These are phyloP conservation scores for Letharia columbiana DNA, from an alignment of 495 filamentous ascomycete genomes.

Conservation along the genomic window DNA sequence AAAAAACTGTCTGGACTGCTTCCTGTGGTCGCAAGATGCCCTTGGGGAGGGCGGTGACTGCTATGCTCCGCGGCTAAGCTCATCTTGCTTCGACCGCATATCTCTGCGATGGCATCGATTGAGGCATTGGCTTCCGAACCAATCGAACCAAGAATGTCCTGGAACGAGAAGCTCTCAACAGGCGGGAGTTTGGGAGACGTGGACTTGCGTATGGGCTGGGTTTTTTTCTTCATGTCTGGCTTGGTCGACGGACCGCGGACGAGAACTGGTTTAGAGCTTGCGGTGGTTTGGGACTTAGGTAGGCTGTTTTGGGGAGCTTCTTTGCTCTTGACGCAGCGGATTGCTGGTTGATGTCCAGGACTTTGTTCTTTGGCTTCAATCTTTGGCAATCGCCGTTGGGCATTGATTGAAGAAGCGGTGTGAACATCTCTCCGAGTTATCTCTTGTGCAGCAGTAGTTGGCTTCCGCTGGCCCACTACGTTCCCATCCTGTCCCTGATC, in stretches of 20 bases:
- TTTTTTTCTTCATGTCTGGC: constrained; percentile 15
- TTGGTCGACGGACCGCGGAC: constrained; percentile 13
- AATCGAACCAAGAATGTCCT: constrained; percentile 50
- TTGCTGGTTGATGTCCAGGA: constrained; percentile 7
- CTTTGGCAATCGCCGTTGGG: constrained; percentile 10
- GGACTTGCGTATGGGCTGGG: constrained; percentile 8
- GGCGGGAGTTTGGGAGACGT: constrained; percentile 13
- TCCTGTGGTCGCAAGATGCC: constrained; percentile 36
- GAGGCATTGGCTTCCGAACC: constrained; percentile 49
- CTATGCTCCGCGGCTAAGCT: constrained; percentile 56
- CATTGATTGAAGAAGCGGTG: constrained; percentile 18
- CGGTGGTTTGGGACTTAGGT: not conserved
- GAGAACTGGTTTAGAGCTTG: constrained; percentile 18
- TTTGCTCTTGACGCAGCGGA: constrained; percentile 7
- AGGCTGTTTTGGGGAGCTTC: not conserved
- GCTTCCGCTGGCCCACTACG: constrained; percentile 1
- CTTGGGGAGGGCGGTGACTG: constrained; percentile 54
- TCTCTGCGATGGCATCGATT: constrained; percentile 55
- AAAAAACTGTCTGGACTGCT: constrained; percentile 10
- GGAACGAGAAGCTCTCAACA: constrained; percentile 43
- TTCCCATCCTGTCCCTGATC: constrained; percentile 7
- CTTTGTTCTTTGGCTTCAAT: constrained; percentile 8
- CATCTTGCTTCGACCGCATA: constrained; percentile 52
- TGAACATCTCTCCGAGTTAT: constrained; percentile 16
- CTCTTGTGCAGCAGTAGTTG: constrained; percentile 12